Percentiles rank a stretch among this genome's conserved stretches.
Conservation (phyloP, 1,284 basidiomycete genomes). For the Fomitopsis betulina region DNA sequence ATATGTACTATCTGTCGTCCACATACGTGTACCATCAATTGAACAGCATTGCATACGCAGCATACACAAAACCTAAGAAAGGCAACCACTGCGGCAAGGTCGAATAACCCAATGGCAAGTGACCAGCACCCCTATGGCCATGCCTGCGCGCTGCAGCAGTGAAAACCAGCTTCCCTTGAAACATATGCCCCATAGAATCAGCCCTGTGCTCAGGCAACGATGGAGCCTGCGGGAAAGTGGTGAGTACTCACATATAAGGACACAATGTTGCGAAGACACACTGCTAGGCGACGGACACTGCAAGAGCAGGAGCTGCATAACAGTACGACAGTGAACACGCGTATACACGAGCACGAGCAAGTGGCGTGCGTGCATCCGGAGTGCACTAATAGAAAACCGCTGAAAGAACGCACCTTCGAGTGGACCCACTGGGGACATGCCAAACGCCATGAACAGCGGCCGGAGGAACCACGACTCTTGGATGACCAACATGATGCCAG, state of each 20-base stretch:
- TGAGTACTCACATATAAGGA: not conserved
- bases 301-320: too few relatives aligned
- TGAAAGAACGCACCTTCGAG: constrained; percentile 18
- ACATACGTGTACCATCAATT: too few relatives aligned
- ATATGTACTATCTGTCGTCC: too few relatives aligned
- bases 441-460: constrained; percentile 18
- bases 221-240: constrained; percentile 13
- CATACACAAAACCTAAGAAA: too few relatives aligned
- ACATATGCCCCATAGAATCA: constrained; percentile 21
- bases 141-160: constrained; percentile 19
- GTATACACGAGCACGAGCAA: too few relatives aligned
- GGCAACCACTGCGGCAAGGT: too few relatives aligned
- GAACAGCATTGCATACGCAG: too few relatives aligned
- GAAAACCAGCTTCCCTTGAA: constrained; percentile 23
- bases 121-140: constrained; percentile 6
- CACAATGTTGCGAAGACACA: not conserved
- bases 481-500: constrained; percentile 11
- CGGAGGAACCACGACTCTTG: constrained; percentile 19
- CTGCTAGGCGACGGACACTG: too few relatives aligned
- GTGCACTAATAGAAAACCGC: too few relatives aligned
- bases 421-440: constrained; percentile 23
- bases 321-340: too few relatives aligned
- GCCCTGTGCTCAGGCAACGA: constrained; percentile 24
- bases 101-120: not conserved
- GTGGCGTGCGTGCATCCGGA: not conserved